Conservation (phyloP, 768 basidiomycete genomes). For the Auriscalpium vulgare region DNA sequence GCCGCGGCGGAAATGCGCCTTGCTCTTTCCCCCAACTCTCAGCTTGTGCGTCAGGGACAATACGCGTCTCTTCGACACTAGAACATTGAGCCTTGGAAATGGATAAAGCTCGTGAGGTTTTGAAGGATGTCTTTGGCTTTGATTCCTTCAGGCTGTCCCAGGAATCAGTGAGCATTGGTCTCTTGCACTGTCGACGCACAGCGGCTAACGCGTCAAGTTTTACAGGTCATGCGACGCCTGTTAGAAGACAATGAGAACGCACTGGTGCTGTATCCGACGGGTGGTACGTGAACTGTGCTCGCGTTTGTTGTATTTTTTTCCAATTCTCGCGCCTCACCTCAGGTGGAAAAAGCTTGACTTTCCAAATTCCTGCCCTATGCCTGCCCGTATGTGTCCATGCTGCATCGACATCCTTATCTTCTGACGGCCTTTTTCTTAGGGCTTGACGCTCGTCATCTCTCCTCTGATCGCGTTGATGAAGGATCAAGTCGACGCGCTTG, state of each 20-base stretch:
- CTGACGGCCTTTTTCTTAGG: not conserved
- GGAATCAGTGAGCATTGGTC: conserved; percentile 21
- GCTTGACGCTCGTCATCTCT: conserved; percentile 30
- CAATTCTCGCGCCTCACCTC: not conserved
- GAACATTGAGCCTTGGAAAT: conserved; percentile 14
- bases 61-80: not conserved
- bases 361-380: conserved; percentile 34
- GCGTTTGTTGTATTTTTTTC: not conserved
- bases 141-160: conserved; percentile 31
- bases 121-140: conserved; percentile 30
- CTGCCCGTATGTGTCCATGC: conserved; percentile 20
- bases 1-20: not conserved
- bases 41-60: not conserved
- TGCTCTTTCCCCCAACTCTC: not conserved
- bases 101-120: conserved; percentile 26
- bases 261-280: conserved; percentile 35
- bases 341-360: conserved; percentile 33
- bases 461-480: conserved; percentile 30
- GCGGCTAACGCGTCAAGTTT: not conserved
- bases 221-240: conserved; percentile 29
- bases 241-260: conserved; percentile 33
- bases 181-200: not conserved
- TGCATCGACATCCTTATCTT: not conserved
- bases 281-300: conserved; percentile 16
- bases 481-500: conserved; percentile 32